Conservation (phyloP, 371 early-diverging fungal species). For the Furculomyces boomerangus region DNA sequence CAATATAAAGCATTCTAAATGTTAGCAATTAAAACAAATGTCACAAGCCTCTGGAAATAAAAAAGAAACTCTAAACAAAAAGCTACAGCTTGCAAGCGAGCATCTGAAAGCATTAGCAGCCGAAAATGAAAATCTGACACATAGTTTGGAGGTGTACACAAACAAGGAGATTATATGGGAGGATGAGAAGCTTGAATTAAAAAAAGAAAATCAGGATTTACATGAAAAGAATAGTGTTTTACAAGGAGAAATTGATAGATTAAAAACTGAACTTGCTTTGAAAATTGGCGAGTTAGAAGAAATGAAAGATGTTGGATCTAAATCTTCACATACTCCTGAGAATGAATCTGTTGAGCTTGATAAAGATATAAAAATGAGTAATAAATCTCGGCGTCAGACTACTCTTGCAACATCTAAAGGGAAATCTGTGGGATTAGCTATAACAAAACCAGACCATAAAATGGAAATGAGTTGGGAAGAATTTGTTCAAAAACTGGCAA, state of each 20-base stretch:
- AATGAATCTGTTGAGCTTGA: no score
- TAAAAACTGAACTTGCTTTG: background rate
- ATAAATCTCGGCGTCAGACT: no score
- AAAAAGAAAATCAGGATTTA: background rate
- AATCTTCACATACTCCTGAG: background rate
- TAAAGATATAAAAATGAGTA: no score
- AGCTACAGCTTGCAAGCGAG: conserved; percentile 2
- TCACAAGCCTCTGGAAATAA: background rate
- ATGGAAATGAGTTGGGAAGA: conserved; percentile 1
- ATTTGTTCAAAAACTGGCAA: background rate
- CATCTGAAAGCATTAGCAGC: conserved; percentile 4
- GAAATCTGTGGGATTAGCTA: background rate
- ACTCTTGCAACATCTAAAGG: background rate
- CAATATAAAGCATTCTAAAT: no score
- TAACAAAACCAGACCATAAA: background rate
- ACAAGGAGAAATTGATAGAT: background rate
- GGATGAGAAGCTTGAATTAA: background rate
- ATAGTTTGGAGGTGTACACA: background rate
- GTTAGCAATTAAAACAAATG: no score
- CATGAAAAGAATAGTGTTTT: background rate
- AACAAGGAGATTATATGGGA: background rate
- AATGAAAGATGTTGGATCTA: background rate
- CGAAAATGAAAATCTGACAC: conserved; percentile 5
- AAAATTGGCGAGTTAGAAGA: background rate
- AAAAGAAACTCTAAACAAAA: background rate